A percentile compares a stretch with the other conserved stretches of the same genome.
phyloP scores from a whole-genome alignment of 78 protist species.

The Guillardia theta region DNA sequence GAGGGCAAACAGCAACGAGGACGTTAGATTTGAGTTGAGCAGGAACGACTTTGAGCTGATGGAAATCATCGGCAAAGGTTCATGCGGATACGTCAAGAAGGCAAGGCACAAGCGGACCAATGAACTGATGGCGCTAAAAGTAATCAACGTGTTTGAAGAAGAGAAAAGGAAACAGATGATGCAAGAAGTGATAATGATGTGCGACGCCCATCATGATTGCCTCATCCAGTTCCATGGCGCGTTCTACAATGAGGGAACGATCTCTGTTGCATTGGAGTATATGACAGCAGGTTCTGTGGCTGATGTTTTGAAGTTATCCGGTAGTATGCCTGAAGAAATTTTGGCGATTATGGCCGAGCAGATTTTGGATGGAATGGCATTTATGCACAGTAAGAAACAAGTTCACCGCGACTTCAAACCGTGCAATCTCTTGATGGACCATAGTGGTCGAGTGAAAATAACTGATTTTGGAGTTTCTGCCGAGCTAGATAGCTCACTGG shows the following conservation, averaged over 20 bases:
- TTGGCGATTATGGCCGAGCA: not conserved
- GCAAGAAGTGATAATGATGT: not conserved
- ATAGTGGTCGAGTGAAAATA: not conserved
- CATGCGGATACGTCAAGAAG: not conserved
- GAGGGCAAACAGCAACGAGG: not conserved
- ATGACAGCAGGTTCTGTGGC: not conserved
- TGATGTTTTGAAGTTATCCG: not conserved
- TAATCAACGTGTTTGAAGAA: conserved; percentile 18
- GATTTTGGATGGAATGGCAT: conserved; percentile 6
- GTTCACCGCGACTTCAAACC: conserved; percentile 36
- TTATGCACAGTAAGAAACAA: not conserved
- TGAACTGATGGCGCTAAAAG: not conserved
- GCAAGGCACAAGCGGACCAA: not conserved
- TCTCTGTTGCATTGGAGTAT: not conserved
- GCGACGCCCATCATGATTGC: not conserved
- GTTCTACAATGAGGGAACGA: not conserved
- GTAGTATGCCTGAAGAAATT: not conserved
- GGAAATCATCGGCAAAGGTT: not conserved
- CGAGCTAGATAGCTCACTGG: conserved; percentile 22
- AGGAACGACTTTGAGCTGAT: not conserved
- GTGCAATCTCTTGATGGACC: conserved; percentile 34
- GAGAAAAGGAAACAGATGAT: conserved; percentile 33
- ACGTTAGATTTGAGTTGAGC: not conserved
- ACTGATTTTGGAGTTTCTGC: conserved; percentile 8
- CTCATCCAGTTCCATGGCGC: not conserved